Evolutionary conservation across 2,329 filamentous ascomycete genomes (phyloP), one percentile per base, ranked within the genome.

Genomic region (Clonostachys rosea): DNA sequence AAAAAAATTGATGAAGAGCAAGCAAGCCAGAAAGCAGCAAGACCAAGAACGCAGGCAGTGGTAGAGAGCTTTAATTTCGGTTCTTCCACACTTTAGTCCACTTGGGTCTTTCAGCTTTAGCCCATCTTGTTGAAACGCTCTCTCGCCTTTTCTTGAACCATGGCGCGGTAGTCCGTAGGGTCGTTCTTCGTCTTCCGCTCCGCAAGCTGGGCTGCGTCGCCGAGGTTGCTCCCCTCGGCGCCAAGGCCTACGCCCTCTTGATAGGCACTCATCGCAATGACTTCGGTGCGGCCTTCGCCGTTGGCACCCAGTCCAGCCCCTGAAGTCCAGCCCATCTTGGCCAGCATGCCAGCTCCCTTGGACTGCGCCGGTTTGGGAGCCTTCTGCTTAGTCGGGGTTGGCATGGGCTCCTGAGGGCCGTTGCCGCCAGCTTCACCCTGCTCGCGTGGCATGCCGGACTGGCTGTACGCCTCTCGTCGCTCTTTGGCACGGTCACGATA

Each of bases 291-390:
- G 0, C 86, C 86, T 6, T 75, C 74, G 6, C 80, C 81, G 42
- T 78, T 74, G 1, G 78, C 81, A 3, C 86, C 86, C 5, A 89
- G 69, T 0, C 86, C 84, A 48, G 76, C 73, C 9, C 86, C 85
- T 1, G 75, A 70, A 18, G 70, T 80, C 84, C 84, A 89, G 24
- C 86, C 86, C 80, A 87, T 86, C 69, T 88, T 89, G 37, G 82
- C 80, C 37, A 89, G 70, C 58, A 89, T 73, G 4, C 81, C 79
- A 0, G 82, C 82, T 12, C 84, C 84, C 62, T 85, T 87, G 35
- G 80, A 83, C 49, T 71, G 66, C 44, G 61, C 60, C 8, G 72
- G 65, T 34, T 59, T 60, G 11, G 50, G 42, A 4, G 56, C 46
- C 12, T 50, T 50, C 18, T 47, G 34, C 20, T 40, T 34, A 7